Percentiles rank a stretch among this genome's conserved stretches.
Conservation (phyloP, 805 yeast genomes). For the Spathaspora passalidarum region DNA sequence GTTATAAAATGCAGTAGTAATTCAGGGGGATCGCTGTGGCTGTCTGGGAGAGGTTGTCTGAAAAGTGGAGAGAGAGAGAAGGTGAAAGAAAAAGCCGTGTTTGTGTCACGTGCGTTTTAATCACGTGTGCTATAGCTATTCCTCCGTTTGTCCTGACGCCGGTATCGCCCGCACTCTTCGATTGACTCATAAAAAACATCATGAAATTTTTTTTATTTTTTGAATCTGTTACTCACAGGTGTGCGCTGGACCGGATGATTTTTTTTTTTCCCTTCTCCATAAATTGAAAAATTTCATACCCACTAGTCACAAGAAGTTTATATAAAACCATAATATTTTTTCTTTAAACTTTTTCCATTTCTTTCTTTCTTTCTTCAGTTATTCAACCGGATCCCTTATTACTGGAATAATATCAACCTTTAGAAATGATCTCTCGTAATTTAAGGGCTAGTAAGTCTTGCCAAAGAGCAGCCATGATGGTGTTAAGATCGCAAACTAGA, state of each 20-base stretch:
- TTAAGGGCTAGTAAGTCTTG: slow-evolving; percentile 11
- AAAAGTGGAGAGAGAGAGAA: not conserved
- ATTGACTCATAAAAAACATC: not conserved
- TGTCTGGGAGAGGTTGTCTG: too few species aligned
- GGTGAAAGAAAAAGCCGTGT: not conserved
- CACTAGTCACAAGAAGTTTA: not conserved
- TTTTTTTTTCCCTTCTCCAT: slow-evolving; percentile 1
- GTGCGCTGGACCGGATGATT: not conserved
- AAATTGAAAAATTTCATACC: slow-evolving; percentile 1
- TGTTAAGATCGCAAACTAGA: slow-evolving; percentile 15
- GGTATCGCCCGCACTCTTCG: not conserved
- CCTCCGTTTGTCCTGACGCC: not conserved
- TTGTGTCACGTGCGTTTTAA: not conserved
- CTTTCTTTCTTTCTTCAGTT: slow-evolving; percentile 1
- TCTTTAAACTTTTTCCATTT: not conserved
- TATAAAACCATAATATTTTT: not conserved
- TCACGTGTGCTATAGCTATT: not conserved
- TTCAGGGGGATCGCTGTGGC: too few species aligned
- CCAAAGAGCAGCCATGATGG: not conserved
- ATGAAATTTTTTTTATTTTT: not conserved
- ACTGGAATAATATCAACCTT: slow-evolving; percentile 5
- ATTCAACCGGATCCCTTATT: not conserved
- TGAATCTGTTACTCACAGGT: not conserved
- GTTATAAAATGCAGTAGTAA: too few species aligned
- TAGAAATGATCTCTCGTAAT: slow-evolving; percentile 19